These are phyloP conservation scores for Solanum verrucosum DNA, from an alignment of 257 asterid genomes.

Conservation along the genomic window DNA sequence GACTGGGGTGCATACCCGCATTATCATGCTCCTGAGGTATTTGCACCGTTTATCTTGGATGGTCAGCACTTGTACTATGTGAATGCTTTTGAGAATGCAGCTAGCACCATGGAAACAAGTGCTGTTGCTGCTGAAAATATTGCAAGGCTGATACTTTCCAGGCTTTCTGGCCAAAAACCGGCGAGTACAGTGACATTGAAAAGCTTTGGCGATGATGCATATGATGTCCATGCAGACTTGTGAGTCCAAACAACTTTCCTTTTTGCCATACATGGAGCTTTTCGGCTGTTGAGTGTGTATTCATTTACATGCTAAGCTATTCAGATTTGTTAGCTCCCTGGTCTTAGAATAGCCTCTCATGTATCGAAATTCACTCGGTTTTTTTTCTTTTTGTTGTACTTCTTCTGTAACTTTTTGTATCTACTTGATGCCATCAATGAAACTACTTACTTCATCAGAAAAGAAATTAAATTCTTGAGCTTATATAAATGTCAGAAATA, in stretches of 20 bases:
- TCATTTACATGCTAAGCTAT: neutral
- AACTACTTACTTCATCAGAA: neutral
- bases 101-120: slow-evolving; percentile 93
- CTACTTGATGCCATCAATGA: neutral
- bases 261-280: neutral
- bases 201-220: slow-evolving; percentile 23
- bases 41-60: slow-evolving; percentile 73
- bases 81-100: slow-evolving; percentile 96
- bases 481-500: neutral
- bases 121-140: slow-evolving; percentile 97
- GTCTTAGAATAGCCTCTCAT: neutral
- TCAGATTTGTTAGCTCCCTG: neutral
- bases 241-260: slow-evolving; percentile 9
- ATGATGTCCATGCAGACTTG: slow-evolving; percentile 40
- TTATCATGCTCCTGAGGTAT: slow-evolving; percentile 78
- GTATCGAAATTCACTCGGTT: neutral
- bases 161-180: slow-evolving; percentile 25
- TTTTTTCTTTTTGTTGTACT: neutral
- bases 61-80: slow-evolving; percentile 68
- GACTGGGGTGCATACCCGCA: slow-evolving; percentile 96
- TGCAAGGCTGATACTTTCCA: slow-evolving; percentile 78
- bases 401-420: neutral
- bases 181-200: slow-evolving; percentile 27
- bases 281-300: neutral
- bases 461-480: neutral